These are phyloP conservation scores for Vaccinium corymbosum DNA, from an alignment of 148 eudicot species.

Conservation along the genomic window DNA sequence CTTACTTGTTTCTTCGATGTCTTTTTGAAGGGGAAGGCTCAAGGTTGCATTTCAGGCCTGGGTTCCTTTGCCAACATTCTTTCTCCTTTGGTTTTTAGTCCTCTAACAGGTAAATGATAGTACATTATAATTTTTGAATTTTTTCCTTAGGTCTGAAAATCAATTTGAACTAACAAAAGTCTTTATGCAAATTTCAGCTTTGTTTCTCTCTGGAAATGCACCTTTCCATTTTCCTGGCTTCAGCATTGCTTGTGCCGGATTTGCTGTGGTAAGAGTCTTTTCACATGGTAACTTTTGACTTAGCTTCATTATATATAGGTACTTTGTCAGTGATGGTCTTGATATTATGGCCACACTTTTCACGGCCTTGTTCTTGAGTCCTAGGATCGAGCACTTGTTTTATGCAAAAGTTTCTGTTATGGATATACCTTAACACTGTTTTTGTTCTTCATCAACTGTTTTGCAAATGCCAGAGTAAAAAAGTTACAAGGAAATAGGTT, in stretches of 20 bases:
- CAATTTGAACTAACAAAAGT: slow-evolving; percentile 14
- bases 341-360: not conserved
- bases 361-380: not conserved
- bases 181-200: slow-evolving; percentile 32
- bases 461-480: not conserved
- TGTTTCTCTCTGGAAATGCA: slow-evolving; percentile 55
- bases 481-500: not conserved
- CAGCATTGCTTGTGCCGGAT: slow-evolving; percentile 42
- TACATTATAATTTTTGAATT: not conserved
- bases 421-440: not conserved
- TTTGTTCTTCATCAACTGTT: not conserved
- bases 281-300: not conserved
- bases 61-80: slow-evolving; percentile 49
- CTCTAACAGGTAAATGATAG: slow-evolving; percentile 45
- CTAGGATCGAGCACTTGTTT: not conserved
- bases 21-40: slow-evolving; percentile 53
- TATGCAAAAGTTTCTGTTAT: too few relatives aligned
- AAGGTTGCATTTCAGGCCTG: slow-evolving; percentile 68
- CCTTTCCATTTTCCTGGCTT: slow-evolving; percentile 73
- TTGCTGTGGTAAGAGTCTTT: slow-evolving; percentile 34
- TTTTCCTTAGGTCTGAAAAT: not conserved
- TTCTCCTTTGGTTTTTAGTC: slow-evolving; percentile 61
- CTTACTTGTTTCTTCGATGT: not conserved
- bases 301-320: not conserved
- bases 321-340: not conserved